phyloP scores from a whole-genome alignment of 345 rosid genomes.

The Sonneratia alba region DNA sequence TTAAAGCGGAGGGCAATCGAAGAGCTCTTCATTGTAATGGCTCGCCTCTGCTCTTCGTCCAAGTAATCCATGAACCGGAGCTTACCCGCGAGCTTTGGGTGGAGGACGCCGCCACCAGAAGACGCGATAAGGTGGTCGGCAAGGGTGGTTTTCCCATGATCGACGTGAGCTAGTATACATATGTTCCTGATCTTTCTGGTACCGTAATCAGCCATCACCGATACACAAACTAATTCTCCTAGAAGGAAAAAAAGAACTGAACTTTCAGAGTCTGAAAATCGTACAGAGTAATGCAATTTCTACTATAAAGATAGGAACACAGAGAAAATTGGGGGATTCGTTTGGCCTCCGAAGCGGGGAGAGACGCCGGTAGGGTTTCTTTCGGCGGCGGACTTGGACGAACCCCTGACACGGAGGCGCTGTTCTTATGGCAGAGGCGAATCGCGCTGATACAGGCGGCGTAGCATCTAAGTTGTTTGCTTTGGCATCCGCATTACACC shows the following conservation, averaged over 20 bases:
- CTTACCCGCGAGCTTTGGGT: constrained; percentile 76
- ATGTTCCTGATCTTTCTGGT: constrained; percentile 54
- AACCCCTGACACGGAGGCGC: not conserved
- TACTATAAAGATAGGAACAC: too few relatives aligned
- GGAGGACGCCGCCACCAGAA: constrained; percentile 65
- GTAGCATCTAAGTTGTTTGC: too few relatives aligned
- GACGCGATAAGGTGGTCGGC: constrained; percentile 91
- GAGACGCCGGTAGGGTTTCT: not conserved
- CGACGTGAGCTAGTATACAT: constrained; percentile 87
- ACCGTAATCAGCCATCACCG: constrained; percentile 38
- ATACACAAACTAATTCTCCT: not conserved
- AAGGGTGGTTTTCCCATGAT: constrained; percentile 93
- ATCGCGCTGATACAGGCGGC: too few relatives aligned
- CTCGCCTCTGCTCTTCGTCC: constrained; percentile 94
- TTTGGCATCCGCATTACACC: too few relatives aligned
- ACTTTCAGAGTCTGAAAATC: not conserved
- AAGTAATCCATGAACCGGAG: constrained; percentile 84
- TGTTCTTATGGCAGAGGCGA: too few relatives aligned
- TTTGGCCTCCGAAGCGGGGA: not conserved
- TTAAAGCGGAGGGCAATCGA: constrained; percentile 56
- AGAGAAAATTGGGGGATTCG: not conserved
- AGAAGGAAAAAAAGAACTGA: not conserved
- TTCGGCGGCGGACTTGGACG: constrained; percentile 1
- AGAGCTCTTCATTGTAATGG: constrained; percentile 96
- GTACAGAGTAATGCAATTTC: not conserved